phyloP scores from a whole-genome alignment of 2,329 filamentous ascomycete species.

The Pyrenochaeta sp. region DNA sequence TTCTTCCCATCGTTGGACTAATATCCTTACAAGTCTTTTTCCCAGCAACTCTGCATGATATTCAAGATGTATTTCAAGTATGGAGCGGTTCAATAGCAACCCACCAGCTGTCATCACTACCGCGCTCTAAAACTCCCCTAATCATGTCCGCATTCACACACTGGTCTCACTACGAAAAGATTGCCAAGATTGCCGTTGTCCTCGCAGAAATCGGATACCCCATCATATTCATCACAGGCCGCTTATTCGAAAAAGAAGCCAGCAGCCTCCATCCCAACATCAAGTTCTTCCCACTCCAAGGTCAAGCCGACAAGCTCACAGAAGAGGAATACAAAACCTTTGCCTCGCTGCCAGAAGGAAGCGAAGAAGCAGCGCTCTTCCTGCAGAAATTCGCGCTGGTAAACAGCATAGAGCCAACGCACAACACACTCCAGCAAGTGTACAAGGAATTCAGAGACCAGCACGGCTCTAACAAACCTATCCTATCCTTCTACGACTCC shows the following conservation, averaged over 20 bases:
- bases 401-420: slow-evolving; percentile 41
- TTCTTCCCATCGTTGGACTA: slow-evolving; percentile 15
- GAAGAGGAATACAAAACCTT: slow-evolving; percentile 27
- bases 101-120: background rate
- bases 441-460: slow-evolving; percentile 35
- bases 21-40: slow-evolving; percentile 11
- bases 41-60: slow-evolving; percentile 1
- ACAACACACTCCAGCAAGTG: slow-evolving; percentile 43
- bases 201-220: slow-evolving; percentile 52
- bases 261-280: slow-evolving; percentile 47
- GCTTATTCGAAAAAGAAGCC: slow-evolving; percentile 46
- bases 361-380: slow-evolving; percentile 36
- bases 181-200: slow-evolving; percentile 44
- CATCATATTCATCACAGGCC: slow-evolving; percentile 53
- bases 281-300: slow-evolving; percentile 44
- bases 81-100: slow-evolving; percentile 8
- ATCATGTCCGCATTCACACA: slow-evolving; percentile 26
- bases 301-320: slow-evolving; percentile 31
- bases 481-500: slow-evolving; percentile 56
- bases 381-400: slow-evolving; percentile 48
- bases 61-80: slow-evolving; percentile 11
- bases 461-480: slow-evolving; percentile 43
- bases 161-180: slow-evolving; percentile 33
- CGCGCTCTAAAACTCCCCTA: slow-evolving; percentile 27
- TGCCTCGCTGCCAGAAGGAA: slow-evolving; percentile 31